phyloP scores from a whole-genome alignment of 2,329 filamentous ascomycete genomes.

The Juglanconis oblonga region DNA sequence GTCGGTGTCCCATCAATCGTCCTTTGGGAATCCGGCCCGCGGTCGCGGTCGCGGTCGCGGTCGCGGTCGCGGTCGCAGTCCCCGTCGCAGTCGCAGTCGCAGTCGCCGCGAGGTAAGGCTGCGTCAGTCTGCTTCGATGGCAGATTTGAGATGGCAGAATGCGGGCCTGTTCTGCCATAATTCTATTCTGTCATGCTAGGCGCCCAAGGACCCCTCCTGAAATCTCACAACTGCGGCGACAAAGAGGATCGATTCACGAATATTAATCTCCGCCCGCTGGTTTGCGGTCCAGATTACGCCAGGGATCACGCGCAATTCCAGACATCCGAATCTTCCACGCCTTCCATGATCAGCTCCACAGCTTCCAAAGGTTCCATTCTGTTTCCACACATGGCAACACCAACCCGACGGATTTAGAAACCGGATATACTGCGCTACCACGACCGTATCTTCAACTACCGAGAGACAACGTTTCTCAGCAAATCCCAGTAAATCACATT shows the following conservation, averaged over 20 bases:
- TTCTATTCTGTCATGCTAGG: constrained; percentile 1
- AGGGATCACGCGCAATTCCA: constrained; percentile 8
- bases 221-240: constrained; percentile 12
- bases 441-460: no score
- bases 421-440: not conserved
- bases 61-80: not conserved
- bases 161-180: no score
- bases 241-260: constrained; percentile 15
- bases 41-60: no score
- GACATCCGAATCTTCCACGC: constrained; percentile 1
- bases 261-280: constrained; percentile 17
- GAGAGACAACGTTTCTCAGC: no score
- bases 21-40: no score
- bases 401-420: not conserved
- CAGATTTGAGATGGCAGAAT: not conserved
- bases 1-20: no score
- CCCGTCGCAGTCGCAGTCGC: not conserved
- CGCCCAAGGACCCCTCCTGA: constrained; percentile 12
- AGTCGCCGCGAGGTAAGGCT: not conserved
- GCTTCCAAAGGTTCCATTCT: constrained; percentile 19
- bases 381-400: constrained; percentile 14
- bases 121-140: not conserved
- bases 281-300: constrained; percentile 3
- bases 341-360: constrained; percentile 18
- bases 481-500: no score